Evolutionary conservation across 1,284 basidiomycete genomes (phyloP).

Genomic region (Puccinia novopanici): DNA sequence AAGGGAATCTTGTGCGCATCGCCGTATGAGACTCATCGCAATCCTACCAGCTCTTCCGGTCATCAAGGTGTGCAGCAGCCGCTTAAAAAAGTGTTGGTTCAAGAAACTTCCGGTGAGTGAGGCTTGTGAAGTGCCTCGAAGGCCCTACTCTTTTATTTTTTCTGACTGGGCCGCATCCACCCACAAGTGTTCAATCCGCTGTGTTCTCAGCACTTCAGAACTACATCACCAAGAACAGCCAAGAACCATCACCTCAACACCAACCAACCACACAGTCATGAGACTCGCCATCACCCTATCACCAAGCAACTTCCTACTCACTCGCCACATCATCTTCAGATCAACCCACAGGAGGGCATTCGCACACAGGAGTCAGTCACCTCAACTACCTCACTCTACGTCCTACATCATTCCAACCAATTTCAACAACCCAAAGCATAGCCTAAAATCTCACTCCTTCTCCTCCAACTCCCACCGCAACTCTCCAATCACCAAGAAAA

Average conservation of each 20-base stretch:
- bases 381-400: background rate
- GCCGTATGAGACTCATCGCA: no score
- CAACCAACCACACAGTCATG: background rate
- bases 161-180: background rate
- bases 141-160: background rate
- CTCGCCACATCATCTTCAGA: background rate
- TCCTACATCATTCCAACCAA: background rate
- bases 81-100: background rate
- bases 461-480: constrained; percentile 7
- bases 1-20: no score
- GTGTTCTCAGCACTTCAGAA: background rate
- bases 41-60: no score
- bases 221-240: background rate
- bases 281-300: background rate
- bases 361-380: background rate
- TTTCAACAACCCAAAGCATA: background rate
- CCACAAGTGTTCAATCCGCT: background rate
- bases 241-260: background rate
- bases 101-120: background rate
- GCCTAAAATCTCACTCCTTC: constrained; percentile 3
- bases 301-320: background rate
- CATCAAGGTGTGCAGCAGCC: no score
- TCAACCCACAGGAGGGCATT: background rate
- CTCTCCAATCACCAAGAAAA: constrained; percentile 18
- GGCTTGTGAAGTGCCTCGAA: no score